Base-by-base conservation (phyloP, 2,329 filamentous ascomycete species). In the Cercospora nicotianae region DNA sequence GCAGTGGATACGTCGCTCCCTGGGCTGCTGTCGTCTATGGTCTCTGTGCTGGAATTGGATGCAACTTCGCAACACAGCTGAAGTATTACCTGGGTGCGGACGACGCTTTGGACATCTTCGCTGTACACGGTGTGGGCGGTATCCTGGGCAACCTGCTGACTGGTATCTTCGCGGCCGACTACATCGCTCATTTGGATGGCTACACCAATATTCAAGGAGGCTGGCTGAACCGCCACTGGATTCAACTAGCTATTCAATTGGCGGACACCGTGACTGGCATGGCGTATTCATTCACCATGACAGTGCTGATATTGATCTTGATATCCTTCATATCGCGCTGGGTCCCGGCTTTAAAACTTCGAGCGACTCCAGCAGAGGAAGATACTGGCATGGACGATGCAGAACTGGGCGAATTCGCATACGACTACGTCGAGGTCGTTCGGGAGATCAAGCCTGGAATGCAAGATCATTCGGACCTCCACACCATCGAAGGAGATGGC, bases 321-420 rank as follows among this genome's bases (percentile, higher is more conserved):
- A 77, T 85, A 26, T 79, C 82, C 66, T 91, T 93, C 79, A 73
- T 94, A 72, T 89, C 94, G 81, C 93, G 93, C 78, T 84, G 93
- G 72, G 85, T 95, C 28, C 91, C 93, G 0, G 90, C 90, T 12
- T 83, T 96, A 45, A 87, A 87, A 66, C 87, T 96, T 55, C 91
- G 93, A 60, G 90, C 89, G 0, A 85, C 83, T 13, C 90, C 92
- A 73, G 90, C 95, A 70, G 90, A 92, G 42, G 93, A 96, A 80
- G 89, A 93, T 62, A 83, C 93, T 51, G 93, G 93, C 72, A 93
- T 96, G 68, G 93, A 96, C 75, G 93, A 96, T 75, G 70, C 68
- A n/a, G 93, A 97, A 80, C 92, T 96, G 76, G 93, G 93, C 78
- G 93, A 96, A 82, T 96, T 95, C 78, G 93, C 92, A n/a, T 96